Base-by-base conservation (phyloP, 176 grass and related monocot genomes). In the Musa schizocarpa region DNA sequence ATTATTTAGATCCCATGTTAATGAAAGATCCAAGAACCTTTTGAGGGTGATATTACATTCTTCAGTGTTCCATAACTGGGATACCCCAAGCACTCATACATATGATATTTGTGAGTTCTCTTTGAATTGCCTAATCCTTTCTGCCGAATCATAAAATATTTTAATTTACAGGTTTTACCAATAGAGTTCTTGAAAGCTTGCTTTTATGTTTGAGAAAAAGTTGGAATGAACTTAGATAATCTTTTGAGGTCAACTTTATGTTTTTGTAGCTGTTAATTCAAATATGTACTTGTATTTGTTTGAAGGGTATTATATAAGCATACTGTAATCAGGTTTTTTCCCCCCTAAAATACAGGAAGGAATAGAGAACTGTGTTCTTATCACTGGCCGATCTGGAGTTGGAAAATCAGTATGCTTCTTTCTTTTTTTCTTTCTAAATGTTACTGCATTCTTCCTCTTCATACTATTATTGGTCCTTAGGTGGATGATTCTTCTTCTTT, bases 341-440 rank as follows among this genome's bases (percentile, higher is more conserved):
- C n/a, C 29, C 69, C n/a, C 55, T 67, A 82, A 52, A 77, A 78
- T 76, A 49, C 84, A 93, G 94, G 67, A 78, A 78, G 77, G 80
- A 59, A 85, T 80, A 65, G 82, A 77, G 74, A 83, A 89, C 81
- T 83, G 81, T 80, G 88, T 79, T 83, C 94, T 92, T 82, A 86
- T 97, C 74, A 93, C 88, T 83, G 94, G 94, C 24, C 84, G 93
- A 76, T 81, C 90, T 87, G 94, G 94, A 79, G 86, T 90, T 27
- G 90, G 94, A 85, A 97, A 97, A 93, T 91, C 94, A 61, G 94
- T 97, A 91, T 65, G 78, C 58, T 82, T 11, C 13, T 73, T 61
- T 49, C 58, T 74, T 77, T 75, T 75, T 50, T 77, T 11, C 16
- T 68, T 62, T 14, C 68, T 69, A 56, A 69, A 68, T 69, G 29